Evolutionary conservation across 2,329 filamentous ascomycete genomes (phyloP).

Genomic region (Trichoderma endophyticum): DNA sequence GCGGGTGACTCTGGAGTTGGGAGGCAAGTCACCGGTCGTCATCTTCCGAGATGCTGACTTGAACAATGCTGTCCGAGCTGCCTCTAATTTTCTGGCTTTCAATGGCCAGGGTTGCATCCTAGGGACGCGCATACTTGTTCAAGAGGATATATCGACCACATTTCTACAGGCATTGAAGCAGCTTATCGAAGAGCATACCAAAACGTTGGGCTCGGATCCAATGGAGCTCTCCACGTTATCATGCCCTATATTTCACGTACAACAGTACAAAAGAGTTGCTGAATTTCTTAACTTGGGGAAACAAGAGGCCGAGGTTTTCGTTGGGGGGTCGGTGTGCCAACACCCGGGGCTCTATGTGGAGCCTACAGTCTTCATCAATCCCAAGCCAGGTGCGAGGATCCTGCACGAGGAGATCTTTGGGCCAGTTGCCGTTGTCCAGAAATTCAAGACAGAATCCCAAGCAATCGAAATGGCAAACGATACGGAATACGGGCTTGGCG

Average conservation of each 20-base stretch:
- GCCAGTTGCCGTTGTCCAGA: neutral
- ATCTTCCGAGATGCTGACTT: neutral
- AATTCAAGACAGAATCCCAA: neutral
- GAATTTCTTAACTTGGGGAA: neutral
- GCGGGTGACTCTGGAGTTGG: neutral
- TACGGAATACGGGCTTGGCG: neutral
- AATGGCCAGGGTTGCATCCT: neutral
- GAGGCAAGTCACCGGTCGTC: neutral
- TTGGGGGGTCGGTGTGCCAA: neutral
- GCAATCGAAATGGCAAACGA: neutral
- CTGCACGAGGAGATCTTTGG: neutral
- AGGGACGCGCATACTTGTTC: neutral
- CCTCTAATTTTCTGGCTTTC: neutral
- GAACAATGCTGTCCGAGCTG: neutral
- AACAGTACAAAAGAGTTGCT: neutral
- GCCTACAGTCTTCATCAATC: neutral
- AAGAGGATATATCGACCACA: neutral
- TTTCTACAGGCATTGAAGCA: neutral
- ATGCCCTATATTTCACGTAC: neutral
- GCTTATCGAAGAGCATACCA: neutral
- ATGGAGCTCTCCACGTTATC: neutral
- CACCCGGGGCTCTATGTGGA: neutral
- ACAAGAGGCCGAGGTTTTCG: neutral
- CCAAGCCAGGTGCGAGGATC: neutral
- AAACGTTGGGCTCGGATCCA: neutral